Base-by-base conservation (phyloP, 441 rosid genomes). In the Gossypium davidsonii region DNA sequence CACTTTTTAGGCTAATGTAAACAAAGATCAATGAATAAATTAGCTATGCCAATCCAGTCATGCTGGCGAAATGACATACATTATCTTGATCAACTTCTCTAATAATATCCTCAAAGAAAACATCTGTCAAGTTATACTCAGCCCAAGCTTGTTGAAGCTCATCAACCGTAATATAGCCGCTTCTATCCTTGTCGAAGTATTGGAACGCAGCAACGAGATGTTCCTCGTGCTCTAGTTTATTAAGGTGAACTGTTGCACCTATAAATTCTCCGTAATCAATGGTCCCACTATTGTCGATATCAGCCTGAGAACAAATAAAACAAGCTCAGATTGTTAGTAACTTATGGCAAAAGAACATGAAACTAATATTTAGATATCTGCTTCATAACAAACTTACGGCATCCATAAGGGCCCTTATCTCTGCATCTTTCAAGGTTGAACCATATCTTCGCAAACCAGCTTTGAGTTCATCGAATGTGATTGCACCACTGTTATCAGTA, bases 371-470 rank as follows among this genome's bases (percentile, higher is more conserved):
- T 14, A 67, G 3, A 75, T 17, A 73, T 44, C 25, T 20, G 61
- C 70, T 25, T 67, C 23, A 67, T 8, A 49, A 1, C 0, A 53
- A 63, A 77, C 79, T 84, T 88, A 96, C 99, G 56, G 99, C 99
- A 77, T 90, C 96, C 99, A 96, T 96, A 66, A 96, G 99, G 82
- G 87, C 93, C 71, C 94, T 90, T 70, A 96, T 96, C 84, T 96
- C 98, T 0, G 88, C 84, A 75, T 96, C 99, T 79, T 93, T 93
- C 87, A 96, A 51, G 17, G 98, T 93, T 67, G 98, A 93, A 18
- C 99, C 98, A 80, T 96, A 96, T 88, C 93, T 88, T 88, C 91
- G 84, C 75, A 96, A 82, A 67, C 99, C 99, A 78, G 98, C 99
- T 84, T 93, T 96, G 73, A 96, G 98, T 78, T 96, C 99, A 81